phyloP scores from a whole-genome alignment of 805 yeast species.

The Kazachstania africana region DNA sequence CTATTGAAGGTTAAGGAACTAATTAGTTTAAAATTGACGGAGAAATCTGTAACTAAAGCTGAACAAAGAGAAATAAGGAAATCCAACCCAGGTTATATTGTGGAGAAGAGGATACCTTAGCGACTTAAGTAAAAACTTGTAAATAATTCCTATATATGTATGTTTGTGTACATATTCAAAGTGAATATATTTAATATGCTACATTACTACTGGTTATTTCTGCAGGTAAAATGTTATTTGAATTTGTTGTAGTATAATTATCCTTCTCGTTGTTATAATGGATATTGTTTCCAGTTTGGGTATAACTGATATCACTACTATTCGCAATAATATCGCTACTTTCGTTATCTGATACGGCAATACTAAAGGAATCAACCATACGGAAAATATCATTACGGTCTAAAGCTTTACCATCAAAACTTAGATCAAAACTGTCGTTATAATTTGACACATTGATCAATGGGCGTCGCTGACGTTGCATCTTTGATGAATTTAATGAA shows the following conservation, averaged over 20 bases:
- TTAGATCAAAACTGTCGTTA: slow-evolving; percentile 28
- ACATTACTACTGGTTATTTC: slow-evolving; percentile 5
- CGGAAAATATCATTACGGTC: slow-evolving; percentile 32
- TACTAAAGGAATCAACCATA: slow-evolving; percentile 30
- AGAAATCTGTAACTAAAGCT: slow-evolving; percentile 35
- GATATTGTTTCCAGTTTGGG: background rate
- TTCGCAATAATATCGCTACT: background rate
- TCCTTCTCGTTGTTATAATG: slow-evolving; percentile 1
- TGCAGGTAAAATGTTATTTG: slow-evolving; percentile 9
- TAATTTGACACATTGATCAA: background rate
- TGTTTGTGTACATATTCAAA: too few species aligned
- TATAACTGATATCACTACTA: background rate
- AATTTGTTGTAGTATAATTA: slow-evolving; percentile 1
- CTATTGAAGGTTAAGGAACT: slow-evolving; percentile 75
- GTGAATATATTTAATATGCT: background rate
- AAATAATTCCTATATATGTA: too few species aligned
- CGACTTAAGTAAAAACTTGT: too few species aligned
- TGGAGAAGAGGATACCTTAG: slow-evolving; percentile 28
- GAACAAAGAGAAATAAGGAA: slow-evolving; percentile 47
- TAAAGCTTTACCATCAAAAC: slow-evolving; percentile 37
- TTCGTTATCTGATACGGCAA: slow-evolving; percentile 23
- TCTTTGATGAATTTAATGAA: too few species aligned
- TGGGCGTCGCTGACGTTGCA: background rate
- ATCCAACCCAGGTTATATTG: slow-evolving; percentile 51
- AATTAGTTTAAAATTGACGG: slow-evolving; percentile 67